Conservation (phyloP, 257 asterid species). For the Lavandula angustifolia region DNA sequence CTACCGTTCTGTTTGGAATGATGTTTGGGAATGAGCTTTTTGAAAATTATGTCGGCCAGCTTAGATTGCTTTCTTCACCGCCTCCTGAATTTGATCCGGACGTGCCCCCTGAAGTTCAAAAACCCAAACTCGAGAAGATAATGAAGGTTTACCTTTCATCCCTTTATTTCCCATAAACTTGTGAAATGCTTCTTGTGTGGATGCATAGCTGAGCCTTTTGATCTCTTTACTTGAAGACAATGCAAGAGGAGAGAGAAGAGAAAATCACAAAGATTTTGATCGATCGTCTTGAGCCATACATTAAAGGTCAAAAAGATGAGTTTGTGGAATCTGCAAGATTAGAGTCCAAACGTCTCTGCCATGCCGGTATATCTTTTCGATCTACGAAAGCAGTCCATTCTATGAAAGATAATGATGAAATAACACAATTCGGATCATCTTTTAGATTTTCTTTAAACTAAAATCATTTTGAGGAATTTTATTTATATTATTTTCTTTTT, state of each 20-base stretch:
- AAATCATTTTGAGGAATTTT: too few species aligned
- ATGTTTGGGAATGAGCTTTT: constrained; percentile 70
- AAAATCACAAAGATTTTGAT: constrained; percentile 54
- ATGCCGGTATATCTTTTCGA: constrained; percentile 48
- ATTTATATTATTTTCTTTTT: too few species aligned
- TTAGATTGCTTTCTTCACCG: constrained; percentile 64
- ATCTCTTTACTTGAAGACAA: constrained; percentile 43
- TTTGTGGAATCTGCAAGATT: constrained; percentile 62
- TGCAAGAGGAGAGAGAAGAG: constrained; percentile 79
- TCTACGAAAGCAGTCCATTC: background rate
- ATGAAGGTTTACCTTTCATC: constrained; percentile 50
- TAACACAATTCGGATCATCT: too few species aligned
- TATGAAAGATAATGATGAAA: constrained; percentile 14
- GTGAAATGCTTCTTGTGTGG: background rate
- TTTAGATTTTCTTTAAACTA: too few species aligned
- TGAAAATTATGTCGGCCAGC: constrained; percentile 76
- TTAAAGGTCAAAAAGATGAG: constrained; percentile 58
- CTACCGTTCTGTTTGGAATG: constrained; percentile 81
- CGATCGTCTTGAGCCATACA: constrained; percentile 63
- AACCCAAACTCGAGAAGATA: constrained; percentile 64
- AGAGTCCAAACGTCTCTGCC: constrained; percentile 71
- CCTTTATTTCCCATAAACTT: background rate
- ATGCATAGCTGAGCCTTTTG: constrained; percentile 25
- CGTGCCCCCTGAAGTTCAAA: constrained; percentile 57
- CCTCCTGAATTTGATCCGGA: constrained; percentile 58